These are phyloP conservation scores for Candida vartiovaarae DNA, from an alignment of 805 yeast species.

Conservation along the genomic window DNA sequence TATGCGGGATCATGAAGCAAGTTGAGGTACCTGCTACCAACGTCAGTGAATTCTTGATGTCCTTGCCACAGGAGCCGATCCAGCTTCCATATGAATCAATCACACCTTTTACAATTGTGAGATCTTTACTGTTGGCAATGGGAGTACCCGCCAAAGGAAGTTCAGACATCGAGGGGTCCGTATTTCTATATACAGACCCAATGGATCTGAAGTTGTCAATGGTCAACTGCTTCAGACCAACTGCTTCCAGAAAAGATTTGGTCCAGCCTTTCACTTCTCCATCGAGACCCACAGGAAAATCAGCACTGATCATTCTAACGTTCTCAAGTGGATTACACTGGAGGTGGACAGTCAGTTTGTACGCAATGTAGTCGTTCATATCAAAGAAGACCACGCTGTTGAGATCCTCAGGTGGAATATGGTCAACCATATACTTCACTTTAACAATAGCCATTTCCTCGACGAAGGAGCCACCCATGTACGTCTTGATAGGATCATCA, in stretches of 20 bases:
- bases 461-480: conserved; percentile 38
- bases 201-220: conserved; percentile 20
- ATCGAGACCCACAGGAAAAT: conserved; percentile 37
- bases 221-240: conserved; percentile 16
- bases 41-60: conserved; percentile 26
- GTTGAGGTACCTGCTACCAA: conserved; percentile 62
- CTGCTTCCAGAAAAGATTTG: conserved; percentile 16
- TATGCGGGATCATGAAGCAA: conserved; percentile 37
- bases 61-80: conserved; percentile 31
- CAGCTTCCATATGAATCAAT: conserved; percentile 57
- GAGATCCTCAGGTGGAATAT: conserved; percentile 14
- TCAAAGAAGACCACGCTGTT: conserved; percentile 37
- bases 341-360: conserved; percentile 16
- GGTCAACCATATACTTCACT: conserved; percentile 31
- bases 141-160: conserved; percentile 27
- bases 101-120: conserved; percentile 37
- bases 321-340: conserved; percentile 3
- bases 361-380: conserved; percentile 39
- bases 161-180: conserved; percentile 1
- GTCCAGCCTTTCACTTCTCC: conserved; percentile 56
- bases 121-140: conserved; percentile 14
- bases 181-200: conserved; percentile 16
- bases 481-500: conserved; percentile 16
- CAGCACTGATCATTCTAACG: conserved; percentile 4
- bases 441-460: conserved; percentile 58